Evolutionary conservation across 73 alveolate species (phyloP).

Genomic region (Loxodes magnus): DNA sequence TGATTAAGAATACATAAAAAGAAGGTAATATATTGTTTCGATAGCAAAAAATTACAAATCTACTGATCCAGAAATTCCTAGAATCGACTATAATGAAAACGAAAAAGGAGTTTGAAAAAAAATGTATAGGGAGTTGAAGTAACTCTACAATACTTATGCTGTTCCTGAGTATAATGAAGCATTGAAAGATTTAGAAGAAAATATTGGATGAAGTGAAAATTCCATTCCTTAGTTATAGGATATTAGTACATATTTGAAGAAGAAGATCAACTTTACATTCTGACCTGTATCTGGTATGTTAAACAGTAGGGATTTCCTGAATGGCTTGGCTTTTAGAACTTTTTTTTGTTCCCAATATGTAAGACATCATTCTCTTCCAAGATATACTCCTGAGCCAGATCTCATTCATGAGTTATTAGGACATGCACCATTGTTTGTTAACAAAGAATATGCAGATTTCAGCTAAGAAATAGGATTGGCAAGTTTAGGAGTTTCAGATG

Average conservation of each 20-base stretch:
- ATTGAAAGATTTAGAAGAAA: not conserved
- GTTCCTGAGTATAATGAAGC: not conserved
- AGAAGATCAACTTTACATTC: not conserved
- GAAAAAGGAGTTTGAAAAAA: not conserved
- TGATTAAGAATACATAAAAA: not conserved
- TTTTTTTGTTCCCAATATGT: conserved; percentile 20
- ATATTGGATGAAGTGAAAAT: not conserved
- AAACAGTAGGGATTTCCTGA: conserved; percentile 57
- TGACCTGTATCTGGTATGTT: conserved; percentile 38
- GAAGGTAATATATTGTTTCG: not conserved
- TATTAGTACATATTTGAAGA: not conserved
- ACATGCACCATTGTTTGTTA: conserved; percentile 79
- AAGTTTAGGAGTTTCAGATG: conserved; percentile 63
- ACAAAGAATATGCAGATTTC: conserved; percentile 64
- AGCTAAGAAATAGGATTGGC: conserved; percentile 69
- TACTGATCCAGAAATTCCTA: not conserved
- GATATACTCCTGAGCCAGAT: conserved; percentile 85
- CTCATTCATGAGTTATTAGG: conserved; percentile 70
- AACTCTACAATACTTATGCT: not conserved
- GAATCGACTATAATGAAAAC: not conserved
- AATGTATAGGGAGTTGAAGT: not conserved
- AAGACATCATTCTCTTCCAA: conserved; percentile 58
- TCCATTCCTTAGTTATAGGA: not conserved
- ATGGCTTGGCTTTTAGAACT: conserved; percentile 61
- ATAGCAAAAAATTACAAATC: not conserved